Evolutionary conservation across 495 filamentous ascomycete species (phyloP), one percentile per base, ranked within the genome.

Genomic region (Aspergillus bertholletiae): DNA sequence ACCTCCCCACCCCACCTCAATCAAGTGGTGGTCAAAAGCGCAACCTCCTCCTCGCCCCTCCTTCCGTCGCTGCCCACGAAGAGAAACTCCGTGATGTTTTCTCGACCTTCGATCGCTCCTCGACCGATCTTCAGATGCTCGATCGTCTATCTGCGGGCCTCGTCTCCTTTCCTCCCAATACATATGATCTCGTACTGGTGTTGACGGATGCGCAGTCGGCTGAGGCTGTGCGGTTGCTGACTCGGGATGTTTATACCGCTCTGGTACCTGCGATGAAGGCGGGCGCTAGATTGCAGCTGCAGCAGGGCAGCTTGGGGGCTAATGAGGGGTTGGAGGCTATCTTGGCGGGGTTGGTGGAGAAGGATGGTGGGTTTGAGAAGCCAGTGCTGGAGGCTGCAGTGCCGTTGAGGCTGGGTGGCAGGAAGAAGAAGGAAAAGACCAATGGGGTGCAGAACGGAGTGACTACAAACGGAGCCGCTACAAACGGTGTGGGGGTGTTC

Each of bases 101-200:
- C 58, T 75, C 76, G 22, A 75, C 83, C 34, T 82, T 89, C 71
- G 83, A 90, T 66, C 87, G 89, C 61, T 69, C 75, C 52, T 73
- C 78, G 30, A 91, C 90, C 46, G 94, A 99, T 66, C 79, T 99
- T 35, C 95, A 97, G 67, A 99, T 99, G 94, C 89, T 99, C 51
- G 94, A 99, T 74, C 90, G 94, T 27, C 81, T 99, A 17, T 84
- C 90, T 0, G 80, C 88, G 35, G 90, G 90, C 48, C 80, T 97
- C 37, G 89, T 94, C 47, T 70, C 83, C 4, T 85, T 99, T 5
- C 89, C 94, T 2, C 53, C 79, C 12, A 66, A 80, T 23, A 90
- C 88, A 49, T 97, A 97, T 77, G 88, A 95, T 63, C 72, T 88
- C 44, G 80, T 97, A 9, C 80, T 97, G 13, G 77, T 98, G n/a